A percentile compares a stretch with the other conserved stretches of the same genome.
These are phyloP conservation scores for Haplographium delicatum DNA, from an alignment of 495 filamentous ascomycete species.

Conservation along the genomic window DNA sequence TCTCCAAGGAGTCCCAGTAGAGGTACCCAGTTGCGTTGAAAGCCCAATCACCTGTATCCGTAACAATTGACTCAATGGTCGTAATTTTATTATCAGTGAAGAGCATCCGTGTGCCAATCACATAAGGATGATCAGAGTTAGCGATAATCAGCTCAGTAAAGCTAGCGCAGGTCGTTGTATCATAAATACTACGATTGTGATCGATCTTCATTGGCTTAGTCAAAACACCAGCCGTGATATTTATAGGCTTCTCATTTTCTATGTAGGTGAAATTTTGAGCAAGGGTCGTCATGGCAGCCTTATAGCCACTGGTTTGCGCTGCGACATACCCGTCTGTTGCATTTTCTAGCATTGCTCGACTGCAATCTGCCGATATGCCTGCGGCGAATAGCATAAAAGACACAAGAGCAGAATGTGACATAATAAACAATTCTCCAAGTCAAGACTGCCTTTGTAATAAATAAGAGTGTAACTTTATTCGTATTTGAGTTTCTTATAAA, in stretches of 20 bases:
- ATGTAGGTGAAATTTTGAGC: slow-evolving; percentile 31
- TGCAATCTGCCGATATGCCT: slow-evolving; percentile 22
- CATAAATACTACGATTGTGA: slow-evolving; percentile 34
- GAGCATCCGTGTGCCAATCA: slow-evolving; percentile 20
- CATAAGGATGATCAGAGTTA: slow-evolving; percentile 20
- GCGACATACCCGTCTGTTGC: slow-evolving; percentile 27
- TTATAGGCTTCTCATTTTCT: slow-evolving; percentile 32
- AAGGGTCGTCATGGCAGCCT: slow-evolving; percentile 16
- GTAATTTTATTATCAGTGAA: slow-evolving; percentile 9
- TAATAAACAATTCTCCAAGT: no score
- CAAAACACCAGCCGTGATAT: slow-evolving; percentile 30
- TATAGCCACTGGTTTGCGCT: slow-evolving; percentile 27
- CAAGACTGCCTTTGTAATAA: no score
- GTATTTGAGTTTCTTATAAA: no score
- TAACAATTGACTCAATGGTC: slow-evolving; percentile 17
- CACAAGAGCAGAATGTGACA: background rate
- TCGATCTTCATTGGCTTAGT: slow-evolving; percentile 32
- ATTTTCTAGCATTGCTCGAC: slow-evolving; percentile 28
- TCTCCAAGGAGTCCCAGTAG: slow-evolving; percentile 32
- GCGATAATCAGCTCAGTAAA: slow-evolving; percentile 36
- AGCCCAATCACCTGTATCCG: slow-evolving; percentile 23
- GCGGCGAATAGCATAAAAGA: background rate
- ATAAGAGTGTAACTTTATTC: no score
- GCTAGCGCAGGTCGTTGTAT: slow-evolving; percentile 33
- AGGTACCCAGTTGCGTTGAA: slow-evolving; percentile 28